Percentiles rank a stretch among this genome's conserved stretches.
phyloP scores from a whole-genome alignment of 495 filamentous ascomycete species.

The Chlorociboria aeruginascens region DNA sequence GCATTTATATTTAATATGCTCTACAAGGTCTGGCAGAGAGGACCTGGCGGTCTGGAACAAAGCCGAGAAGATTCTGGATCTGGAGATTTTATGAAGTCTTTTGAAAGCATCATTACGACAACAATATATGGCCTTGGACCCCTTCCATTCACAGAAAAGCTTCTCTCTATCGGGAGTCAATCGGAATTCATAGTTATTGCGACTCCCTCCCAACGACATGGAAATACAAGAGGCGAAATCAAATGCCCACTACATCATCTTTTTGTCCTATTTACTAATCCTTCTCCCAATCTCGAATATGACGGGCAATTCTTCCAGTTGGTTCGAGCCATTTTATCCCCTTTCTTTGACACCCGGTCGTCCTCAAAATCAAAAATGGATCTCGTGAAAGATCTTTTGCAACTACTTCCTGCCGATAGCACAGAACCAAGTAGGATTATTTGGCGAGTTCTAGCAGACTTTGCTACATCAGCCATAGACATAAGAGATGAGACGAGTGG shows the following conservation, averaged over 20 bases:
- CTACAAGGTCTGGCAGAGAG: constrained; percentile 50
- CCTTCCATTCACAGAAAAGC: constrained; percentile 69
- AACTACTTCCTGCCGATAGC: constrained; percentile 9
- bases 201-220: constrained; percentile 19
- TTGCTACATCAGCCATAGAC: constrained; percentile 23
- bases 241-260: constrained; percentile 16
- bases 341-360: constrained; percentile 13
- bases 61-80: background rate
- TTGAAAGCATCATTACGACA: constrained; percentile 44
- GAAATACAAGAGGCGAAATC: constrained; percentile 6
- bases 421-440: constrained; percentile 21
- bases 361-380: constrained; percentile 9
- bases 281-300: constrained; percentile 13
- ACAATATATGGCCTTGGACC: constrained; percentile 55
- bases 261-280: constrained; percentile 5
- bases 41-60: constrained; percentile 14
- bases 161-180: constrained; percentile 35
- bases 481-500: constrained; percentile 9
- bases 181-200: constrained; percentile 15
- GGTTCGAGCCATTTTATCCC: constrained; percentile 8
- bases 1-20: constrained; percentile 56
- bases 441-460: constrained; percentile 28
- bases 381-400: constrained; percentile 11
- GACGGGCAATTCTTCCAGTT: constrained; percentile 10
- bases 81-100: constrained; percentile 46